Percentiles rank a stretch among this genome's conserved stretches.
phyloP scores from a whole-genome alignment of 2,329 filamentous ascomycete genomes.

The Diaporthe vexans region DNA sequence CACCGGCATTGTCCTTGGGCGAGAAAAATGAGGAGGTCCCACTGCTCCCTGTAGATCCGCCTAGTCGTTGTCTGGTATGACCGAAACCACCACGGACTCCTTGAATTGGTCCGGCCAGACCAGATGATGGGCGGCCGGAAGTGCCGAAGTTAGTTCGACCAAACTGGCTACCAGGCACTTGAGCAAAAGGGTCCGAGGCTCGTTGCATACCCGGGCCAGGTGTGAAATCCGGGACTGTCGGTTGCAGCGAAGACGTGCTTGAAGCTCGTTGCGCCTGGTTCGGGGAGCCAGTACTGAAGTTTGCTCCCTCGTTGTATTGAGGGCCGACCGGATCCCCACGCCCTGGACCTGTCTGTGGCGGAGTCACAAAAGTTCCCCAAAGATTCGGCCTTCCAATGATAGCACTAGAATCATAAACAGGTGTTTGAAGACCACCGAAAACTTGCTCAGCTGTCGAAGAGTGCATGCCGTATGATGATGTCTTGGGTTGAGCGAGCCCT shows the following conservation, averaged over 20 bases:
- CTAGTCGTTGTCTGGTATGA: conserved; percentile 38
- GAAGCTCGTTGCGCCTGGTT: conserved; percentile 19
- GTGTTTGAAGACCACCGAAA: conserved; percentile 56
- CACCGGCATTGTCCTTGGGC: conserved; percentile 21
- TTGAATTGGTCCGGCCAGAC: conserved; percentile 18
- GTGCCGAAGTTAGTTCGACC: conserved; percentile 16
- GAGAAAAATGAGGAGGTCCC: conserved; percentile 36
- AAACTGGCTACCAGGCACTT: conserved; percentile 3
- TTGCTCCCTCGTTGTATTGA: conserved; percentile 13
- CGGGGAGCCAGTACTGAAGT: conserved; percentile 18
- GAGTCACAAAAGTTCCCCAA: conserved; percentile 27
- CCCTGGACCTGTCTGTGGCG: conserved; percentile 10
- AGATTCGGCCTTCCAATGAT: conserved; percentile 11
- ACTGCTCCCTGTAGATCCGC: conserved; percentile 41
- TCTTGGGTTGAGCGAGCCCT: conserved; percentile 37
- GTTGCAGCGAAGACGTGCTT: conserved; percentile 35
- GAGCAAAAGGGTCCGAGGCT: conserved; percentile 29
- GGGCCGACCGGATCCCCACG: conserved; percentile 9
- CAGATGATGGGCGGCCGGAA: conserved; percentile 37
- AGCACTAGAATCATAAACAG: neutral
- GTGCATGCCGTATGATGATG: conserved; percentile 71
- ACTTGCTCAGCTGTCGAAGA: conserved; percentile 65
- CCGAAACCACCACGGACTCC: conserved; percentile 27
- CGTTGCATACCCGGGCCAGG: conserved; percentile 31
- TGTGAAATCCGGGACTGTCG: conserved; percentile 32